These are phyloP conservation scores for Paraphoma chrysanthemicola DNA, from an alignment of 2,329 filamentous ascomycete genomes.

Conservation along the genomic window DNA sequence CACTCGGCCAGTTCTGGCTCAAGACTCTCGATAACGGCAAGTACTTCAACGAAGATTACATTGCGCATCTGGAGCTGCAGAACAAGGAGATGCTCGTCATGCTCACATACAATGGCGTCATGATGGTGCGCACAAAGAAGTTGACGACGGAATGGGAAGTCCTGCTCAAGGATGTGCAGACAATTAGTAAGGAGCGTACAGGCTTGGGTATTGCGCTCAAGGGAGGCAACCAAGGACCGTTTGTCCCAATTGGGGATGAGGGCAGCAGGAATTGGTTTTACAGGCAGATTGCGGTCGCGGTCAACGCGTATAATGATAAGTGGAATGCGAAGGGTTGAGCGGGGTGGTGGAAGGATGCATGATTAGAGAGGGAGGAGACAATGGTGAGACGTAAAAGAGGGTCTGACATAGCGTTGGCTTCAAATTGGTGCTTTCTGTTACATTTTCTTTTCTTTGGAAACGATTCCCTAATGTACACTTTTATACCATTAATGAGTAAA, in stretches of 20 bases:
- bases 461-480: not conserved
- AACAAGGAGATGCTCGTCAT: constrained; percentile 85
- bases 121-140: constrained; percentile 86
- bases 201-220: constrained; percentile 88
- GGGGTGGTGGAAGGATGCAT: not conserved
- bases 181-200: constrained; percentile 94
- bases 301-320: constrained; percentile 72
- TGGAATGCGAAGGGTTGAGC: constrained; percentile 67
- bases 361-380: not conserved
- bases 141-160: constrained; percentile 95
- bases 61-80: constrained; percentile 92
- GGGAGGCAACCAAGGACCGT: constrained; percentile 91
- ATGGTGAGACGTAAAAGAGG: not conserved
- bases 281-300: constrained; percentile 69
- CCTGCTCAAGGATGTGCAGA: constrained; percentile 92
- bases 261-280: constrained; percentile 73
- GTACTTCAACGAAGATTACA: constrained; percentile 97
- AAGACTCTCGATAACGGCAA: constrained; percentile 98
- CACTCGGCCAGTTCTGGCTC: constrained; percentile 96
- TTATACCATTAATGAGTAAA: not conserved
- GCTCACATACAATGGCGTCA: constrained; percentile 70
- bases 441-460: not conserved
- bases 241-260: constrained; percentile 92
- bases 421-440: not conserved
- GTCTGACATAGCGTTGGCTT: not conserved